Conservation (phyloP, 352 stramenopile genomes). For the Phytophthora palmivora region DNA sequence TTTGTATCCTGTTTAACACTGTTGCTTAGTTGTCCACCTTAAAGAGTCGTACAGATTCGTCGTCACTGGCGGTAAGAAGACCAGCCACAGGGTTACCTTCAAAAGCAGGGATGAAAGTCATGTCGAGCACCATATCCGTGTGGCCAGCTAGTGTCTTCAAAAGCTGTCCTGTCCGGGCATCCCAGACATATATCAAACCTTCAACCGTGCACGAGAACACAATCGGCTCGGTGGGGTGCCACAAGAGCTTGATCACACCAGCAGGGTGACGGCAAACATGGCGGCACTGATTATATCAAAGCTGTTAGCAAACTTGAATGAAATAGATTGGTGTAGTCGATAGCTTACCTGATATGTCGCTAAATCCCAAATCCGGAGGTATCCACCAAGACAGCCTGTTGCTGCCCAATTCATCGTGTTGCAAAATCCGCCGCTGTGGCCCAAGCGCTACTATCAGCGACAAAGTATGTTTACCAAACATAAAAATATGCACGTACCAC, state of each 20-base stretch:
- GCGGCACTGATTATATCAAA: constrained; percentile 63
- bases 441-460: constrained; percentile 5
- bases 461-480: neutral
- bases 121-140: constrained; percentile 93
- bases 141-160: constrained; percentile 85
- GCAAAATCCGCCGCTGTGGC: constrained; percentile 92
- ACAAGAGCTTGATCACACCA: constrained; percentile 92
- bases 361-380: constrained; percentile 97
- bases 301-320: constrained; percentile 6
- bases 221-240: constrained; percentile 87
- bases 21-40: constrained; percentile 54
- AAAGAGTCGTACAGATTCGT: constrained; percentile 86
- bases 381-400: constrained; percentile 94
- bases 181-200: constrained; percentile 91
- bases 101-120: constrained; percentile 72
- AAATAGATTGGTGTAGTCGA: too few species aligned
- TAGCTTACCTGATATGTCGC: constrained; percentile 72
- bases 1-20: constrained; percentile 11
- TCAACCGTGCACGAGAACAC: constrained; percentile 92
- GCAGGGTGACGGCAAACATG: constrained; percentile 89
- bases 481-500: constrained; percentile 54
- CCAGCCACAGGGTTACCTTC: constrained; percentile 48
- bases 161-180: constrained; percentile 87
- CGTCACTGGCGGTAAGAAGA: constrained; percentile 84
- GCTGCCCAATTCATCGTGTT: constrained; percentile 95